These are phyloP conservation scores for Collybia mongolica DNA, from an alignment of 768 basidiomycete genomes.

Conservation along the genomic window DNA sequence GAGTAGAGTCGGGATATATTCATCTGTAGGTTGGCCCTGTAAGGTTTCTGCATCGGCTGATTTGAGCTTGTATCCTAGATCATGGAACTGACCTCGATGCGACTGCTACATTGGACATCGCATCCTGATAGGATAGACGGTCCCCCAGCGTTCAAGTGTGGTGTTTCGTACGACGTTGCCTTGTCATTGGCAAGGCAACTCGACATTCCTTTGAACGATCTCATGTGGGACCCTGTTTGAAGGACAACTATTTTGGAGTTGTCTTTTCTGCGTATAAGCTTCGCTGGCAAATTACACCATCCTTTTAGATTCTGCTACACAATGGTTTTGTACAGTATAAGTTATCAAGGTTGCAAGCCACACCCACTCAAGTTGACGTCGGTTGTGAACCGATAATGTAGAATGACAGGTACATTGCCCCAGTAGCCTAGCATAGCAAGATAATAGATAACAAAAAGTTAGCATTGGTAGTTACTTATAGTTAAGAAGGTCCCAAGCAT, in stretches of 20 bases:
- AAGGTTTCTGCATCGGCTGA: background rate
- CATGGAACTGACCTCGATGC: constrained; percentile 60
- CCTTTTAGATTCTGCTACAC: no score
- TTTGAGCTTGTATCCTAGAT: constrained; percentile 41
- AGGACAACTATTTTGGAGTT: background rate
- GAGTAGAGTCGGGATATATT: constrained; percentile 55
- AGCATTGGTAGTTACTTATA: background rate
- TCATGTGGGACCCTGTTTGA: constrained; percentile 64
- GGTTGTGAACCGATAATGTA: no score
- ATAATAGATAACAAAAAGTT: no score
- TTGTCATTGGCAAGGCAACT: constrained; percentile 58
- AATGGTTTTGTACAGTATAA: no score
- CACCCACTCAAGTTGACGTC: no score
- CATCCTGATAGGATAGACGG: constrained; percentile 64
- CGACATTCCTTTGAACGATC: constrained; percentile 57
- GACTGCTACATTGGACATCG: constrained; percentile 65
- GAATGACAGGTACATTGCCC: no score
- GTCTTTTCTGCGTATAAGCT: no score
- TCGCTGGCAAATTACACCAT: no score
- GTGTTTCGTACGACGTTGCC: constrained; percentile 59
- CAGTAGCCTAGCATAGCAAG: no score
- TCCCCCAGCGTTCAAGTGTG: constrained; percentile 72
- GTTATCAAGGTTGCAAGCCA: no score
- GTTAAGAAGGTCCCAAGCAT: no score
- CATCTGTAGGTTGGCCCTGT: constrained; percentile 44